These are phyloP conservation scores for Heterobasidion parviporum DNA, from an alignment of 1,284 basidiomycete genomes.

Conservation along the genomic window DNA sequence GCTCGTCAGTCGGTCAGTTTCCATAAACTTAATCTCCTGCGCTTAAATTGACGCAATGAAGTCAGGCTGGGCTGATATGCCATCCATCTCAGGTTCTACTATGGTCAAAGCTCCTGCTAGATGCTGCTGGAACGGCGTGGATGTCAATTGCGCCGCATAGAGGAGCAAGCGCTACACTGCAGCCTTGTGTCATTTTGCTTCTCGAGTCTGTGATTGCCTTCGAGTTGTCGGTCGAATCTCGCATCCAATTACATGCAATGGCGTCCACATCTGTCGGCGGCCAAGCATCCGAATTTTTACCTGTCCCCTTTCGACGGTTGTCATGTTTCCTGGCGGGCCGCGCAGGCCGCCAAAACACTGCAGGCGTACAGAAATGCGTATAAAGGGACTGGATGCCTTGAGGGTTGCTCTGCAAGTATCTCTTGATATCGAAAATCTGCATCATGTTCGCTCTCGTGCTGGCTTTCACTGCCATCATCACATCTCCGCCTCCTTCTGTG, in stretches of 20 bases:
- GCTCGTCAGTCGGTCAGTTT: too few relatives aligned
- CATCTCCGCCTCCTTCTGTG: slow-evolving; percentile 4
- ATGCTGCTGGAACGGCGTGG: too few relatives aligned
- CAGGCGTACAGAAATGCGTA: neutral
- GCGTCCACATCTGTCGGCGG: neutral
- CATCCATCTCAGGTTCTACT: too few relatives aligned
- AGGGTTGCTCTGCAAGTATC: neutral
- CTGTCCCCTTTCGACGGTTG: neutral
- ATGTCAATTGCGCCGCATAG: too few relatives aligned
- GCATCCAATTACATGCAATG: neutral
- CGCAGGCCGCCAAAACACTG: neutral
- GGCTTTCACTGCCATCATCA: neutral
- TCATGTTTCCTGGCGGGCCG: neutral
- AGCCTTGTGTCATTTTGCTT: slow-evolving; percentile 1
- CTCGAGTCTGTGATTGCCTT: neutral
- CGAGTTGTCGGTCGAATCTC: neutral
- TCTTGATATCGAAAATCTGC: neutral
- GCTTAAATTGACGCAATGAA: too few relatives aligned
- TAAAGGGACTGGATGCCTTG: neutral
- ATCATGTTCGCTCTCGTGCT: neutral
- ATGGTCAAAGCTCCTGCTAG: too few relatives aligned
- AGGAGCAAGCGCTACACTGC: neutral
- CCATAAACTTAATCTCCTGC: too few relatives aligned
- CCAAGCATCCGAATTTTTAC: neutral
- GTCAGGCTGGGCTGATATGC: too few relatives aligned